Conservation (phyloP, 2,329 filamentous ascomycete genomes). For the Diaporthe eres region DNA sequence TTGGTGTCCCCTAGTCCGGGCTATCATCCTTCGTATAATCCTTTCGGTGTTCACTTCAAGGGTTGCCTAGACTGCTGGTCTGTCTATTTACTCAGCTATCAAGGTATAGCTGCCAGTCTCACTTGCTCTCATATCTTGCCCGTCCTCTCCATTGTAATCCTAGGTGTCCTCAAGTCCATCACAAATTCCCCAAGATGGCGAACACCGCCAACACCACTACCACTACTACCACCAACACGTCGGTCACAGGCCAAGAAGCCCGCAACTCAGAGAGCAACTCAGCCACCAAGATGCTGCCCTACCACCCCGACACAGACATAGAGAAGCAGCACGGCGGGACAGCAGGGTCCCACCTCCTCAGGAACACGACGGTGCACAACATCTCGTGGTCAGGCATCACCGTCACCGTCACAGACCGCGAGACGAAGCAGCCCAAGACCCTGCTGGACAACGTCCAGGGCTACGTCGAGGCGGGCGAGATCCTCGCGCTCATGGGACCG, state of each 20-base stretch:
- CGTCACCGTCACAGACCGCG: constrained; percentile 81
- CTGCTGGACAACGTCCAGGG: constrained; percentile 77
- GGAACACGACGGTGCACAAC: constrained; percentile 74
- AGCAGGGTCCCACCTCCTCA: constrained; percentile 67
- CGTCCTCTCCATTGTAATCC: background rate
- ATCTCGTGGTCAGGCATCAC: constrained; percentile 78
- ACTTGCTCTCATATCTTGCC: background rate
- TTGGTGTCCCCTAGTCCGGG: background rate
- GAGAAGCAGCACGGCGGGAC: constrained; percentile 47
- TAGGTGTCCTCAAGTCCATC: background rate
- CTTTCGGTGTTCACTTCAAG: constrained; percentile 24
- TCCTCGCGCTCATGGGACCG: constrained; percentile 87
- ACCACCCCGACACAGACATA: constrained; percentile 44
- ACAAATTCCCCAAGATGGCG: background rate
- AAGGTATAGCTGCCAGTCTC: background rate
- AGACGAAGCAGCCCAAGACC: constrained; percentile 72
- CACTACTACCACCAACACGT: constrained; percentile 35
- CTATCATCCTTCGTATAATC: constrained; percentile 21
- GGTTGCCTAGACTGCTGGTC: background rate
- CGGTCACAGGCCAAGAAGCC: constrained; percentile 32
- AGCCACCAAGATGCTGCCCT: constrained; percentile 35
- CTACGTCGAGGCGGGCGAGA: constrained; percentile 75
- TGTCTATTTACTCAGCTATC: background rate
- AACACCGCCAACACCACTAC: constrained; percentile 38
- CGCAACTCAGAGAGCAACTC: constrained; percentile 42